A percentile compares a stretch with the other conserved stretches of the same genome.
phyloP scores from a whole-genome alignment of 1,139 yeast genomes.

The Nakaseomyces uthaithaninus region DNA sequence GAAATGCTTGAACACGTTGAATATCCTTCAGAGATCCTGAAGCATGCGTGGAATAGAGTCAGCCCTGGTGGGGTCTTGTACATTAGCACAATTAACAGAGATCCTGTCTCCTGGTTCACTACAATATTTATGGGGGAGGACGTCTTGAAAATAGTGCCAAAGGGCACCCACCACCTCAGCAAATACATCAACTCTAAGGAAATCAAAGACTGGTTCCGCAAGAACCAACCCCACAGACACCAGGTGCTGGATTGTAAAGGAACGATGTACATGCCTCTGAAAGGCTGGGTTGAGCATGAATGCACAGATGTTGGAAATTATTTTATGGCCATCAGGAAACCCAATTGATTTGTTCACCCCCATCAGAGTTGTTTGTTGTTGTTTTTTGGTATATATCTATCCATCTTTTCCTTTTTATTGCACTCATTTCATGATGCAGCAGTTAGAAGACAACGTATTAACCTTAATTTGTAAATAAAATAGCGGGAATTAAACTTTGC shows the following conservation, averaged over 20 bases:
- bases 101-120: conserved; percentile 82
- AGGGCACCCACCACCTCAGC: conserved; percentile 80
- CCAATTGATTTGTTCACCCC: background rate
- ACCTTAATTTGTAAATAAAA: too few relatives aligned
- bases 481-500: too few relatives aligned
- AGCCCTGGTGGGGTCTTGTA: conserved; percentile 69
- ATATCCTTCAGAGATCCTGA: conserved; percentile 64
- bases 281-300: conserved; percentile 73
- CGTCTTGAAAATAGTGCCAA: conserved; percentile 71
- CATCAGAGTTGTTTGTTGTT: background rate
- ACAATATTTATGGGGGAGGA: conserved; percentile 89
- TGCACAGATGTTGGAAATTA: conserved; percentile 68
- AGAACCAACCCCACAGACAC: conserved; percentile 38
- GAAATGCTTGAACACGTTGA: conserved; percentile 94
- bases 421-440: too few relatives aligned
- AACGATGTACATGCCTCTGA: conserved; percentile 70
- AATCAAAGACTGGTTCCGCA: conserved; percentile 55
- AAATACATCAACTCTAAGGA: conserved; percentile 80
- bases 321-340: conserved; percentile 61
- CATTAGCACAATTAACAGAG: conserved; percentile 86
- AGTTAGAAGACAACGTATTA: too few relatives aligned
- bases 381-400: background rate
- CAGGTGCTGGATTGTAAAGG: conserved; percentile 65
- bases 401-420: background rate
- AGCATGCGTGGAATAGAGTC: conserved; percentile 57